Conservation (phyloP, 1,284 basidiomycete genomes). For the Jaminaea rosea region DNA sequence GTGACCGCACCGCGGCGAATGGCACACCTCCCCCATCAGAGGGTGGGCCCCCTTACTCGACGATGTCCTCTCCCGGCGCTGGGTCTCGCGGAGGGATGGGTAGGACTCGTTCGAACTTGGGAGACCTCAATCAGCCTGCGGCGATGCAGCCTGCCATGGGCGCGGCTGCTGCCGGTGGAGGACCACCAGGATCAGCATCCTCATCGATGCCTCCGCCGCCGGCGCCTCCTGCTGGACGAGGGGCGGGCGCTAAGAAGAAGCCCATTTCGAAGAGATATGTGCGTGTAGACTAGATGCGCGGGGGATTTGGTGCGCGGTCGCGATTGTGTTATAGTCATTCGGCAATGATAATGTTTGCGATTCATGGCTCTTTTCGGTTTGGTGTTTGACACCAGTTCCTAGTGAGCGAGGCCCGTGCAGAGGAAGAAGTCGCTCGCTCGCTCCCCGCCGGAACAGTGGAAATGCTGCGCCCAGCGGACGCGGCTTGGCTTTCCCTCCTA, state of each 20-base stretch:
- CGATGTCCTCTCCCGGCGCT: conserved; percentile 2
- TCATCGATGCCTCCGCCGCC: conserved; percentile 22
- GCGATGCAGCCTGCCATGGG: conserved; percentile 22
- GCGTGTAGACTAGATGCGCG: conserved; percentile 26
- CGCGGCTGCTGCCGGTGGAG: not conserved
- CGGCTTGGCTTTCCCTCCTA: no score
- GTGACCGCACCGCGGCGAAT: conserved; percentile 15
- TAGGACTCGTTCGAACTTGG: conserved; percentile 29
- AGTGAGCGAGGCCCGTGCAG: no score
- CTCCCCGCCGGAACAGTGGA: no score
- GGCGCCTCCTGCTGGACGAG: conserved; percentile 5
- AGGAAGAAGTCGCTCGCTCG: no score
- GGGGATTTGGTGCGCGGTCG: no score
- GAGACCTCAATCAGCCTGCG: conserved; percentile 29
- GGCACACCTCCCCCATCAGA: conserved; percentile 4
- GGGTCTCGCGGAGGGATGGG: conserved; percentile 12
- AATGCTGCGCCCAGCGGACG: no score
- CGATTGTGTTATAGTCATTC: no score
- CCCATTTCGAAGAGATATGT: conserved; percentile 44
- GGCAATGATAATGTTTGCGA: no score
- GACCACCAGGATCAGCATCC: conserved; percentile 11
- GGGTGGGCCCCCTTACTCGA: not conserved
- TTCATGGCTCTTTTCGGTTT: no score
- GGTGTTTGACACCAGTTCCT: no score
- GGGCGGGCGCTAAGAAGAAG: conserved; percentile 34